Evolutionary conservation across 345 rosid genomes (phyloP), one percentile per base, ranked within the genome.

Genomic region (Boechera retrofracta): DNA sequence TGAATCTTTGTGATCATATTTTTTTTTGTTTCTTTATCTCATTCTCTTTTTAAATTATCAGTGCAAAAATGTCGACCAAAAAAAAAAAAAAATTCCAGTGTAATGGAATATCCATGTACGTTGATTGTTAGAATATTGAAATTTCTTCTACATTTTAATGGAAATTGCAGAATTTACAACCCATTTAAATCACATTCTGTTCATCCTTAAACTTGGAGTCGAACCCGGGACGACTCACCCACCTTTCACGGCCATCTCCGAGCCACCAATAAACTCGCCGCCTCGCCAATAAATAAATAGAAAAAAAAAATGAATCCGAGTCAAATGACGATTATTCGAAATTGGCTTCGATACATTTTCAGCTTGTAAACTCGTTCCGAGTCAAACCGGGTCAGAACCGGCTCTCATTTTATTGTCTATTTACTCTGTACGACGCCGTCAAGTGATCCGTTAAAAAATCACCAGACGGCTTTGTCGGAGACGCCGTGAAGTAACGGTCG

Each of bases 401-500:
- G 31, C 31, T 28, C 31, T 28, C 31, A 31, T 31, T 31, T 31
- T 31, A 31, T 31, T 31, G 32, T 31, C 32, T 31, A 31, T 31
- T 31, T 31, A 31, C 32, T 3, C 32, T 31, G 32, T 31, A 31
- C 32, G 32, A 31, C 32, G 32, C 32, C 32, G 32, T 31, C 32
- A 4, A 31, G 32, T 31, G 32, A 3, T 36, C 39, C 39, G 39
- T 36, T 36, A 7, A 36, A 39, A 3, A 41, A 41, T 71, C 74
- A 87, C 88, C 90, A 88, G 13, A 88, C 62, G 11, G 87, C 74
- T 57, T 86, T 86, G 4, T 81, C 90, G 4, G 89, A 49, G 8
- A 85, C 75, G 29, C 87, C 86, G 29, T 84, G 83, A 67, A 92
- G 95, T 71, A 94, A 75, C 58, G 98, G 98, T 41, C 97, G 86